Evolutionary conservation across 2,329 filamentous ascomycete genomes (phyloP).

Genomic region (Neurospora crassa): DNA sequence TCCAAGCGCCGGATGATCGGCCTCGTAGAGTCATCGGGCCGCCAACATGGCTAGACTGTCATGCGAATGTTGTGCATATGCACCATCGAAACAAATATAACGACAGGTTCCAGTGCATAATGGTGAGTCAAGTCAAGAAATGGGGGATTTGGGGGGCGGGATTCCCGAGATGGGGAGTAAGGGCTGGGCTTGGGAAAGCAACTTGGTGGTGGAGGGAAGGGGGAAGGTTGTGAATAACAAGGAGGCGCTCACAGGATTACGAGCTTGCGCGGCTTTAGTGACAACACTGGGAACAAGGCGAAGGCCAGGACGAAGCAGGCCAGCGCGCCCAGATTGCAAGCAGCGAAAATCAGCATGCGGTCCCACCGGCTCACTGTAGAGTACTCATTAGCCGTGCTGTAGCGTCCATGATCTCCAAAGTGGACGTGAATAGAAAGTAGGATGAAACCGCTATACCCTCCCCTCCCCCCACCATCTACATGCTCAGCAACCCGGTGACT

Average conservation of each 20-base stretch:
- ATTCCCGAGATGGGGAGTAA: not conserved
- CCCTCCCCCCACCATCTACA: not conserved
- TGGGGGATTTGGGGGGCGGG: not conserved
- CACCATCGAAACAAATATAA: conserved; percentile 9
- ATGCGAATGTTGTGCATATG: conserved; percentile 22
- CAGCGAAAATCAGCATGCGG: conserved; percentile 81
- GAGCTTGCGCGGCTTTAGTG: conserved; percentile 82
- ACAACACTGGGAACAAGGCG: conserved; percentile 74
- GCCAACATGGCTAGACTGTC: conserved; percentile 10
- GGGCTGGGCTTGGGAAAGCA: not conserved
- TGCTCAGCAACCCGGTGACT: conserved; percentile 15
- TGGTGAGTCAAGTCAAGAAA: not conserved
- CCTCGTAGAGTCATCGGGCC: conserved; percentile 16
- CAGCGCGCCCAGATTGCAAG: conserved; percentile 79
- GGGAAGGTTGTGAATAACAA: conserved; percentile 13
- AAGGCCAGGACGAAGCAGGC: conserved; percentile 93
- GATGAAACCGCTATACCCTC: conserved; percentile 17
- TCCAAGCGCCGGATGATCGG: conserved; percentile 13
- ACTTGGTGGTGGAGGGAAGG: not conserved
- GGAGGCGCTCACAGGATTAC: conserved; percentile 76
- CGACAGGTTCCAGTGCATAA: conserved; percentile 20
- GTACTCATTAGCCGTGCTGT: not conserved
- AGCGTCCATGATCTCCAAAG: not conserved
- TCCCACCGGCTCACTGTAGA: conserved; percentile 88
- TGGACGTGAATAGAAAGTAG: conserved; percentile 29